Percentiles rank a stretch among this genome's conserved stretches.
Evolutionary conservation across 805 yeast genomes (phyloP).

Genomic region (Debaryomyces hansenii): DNA sequence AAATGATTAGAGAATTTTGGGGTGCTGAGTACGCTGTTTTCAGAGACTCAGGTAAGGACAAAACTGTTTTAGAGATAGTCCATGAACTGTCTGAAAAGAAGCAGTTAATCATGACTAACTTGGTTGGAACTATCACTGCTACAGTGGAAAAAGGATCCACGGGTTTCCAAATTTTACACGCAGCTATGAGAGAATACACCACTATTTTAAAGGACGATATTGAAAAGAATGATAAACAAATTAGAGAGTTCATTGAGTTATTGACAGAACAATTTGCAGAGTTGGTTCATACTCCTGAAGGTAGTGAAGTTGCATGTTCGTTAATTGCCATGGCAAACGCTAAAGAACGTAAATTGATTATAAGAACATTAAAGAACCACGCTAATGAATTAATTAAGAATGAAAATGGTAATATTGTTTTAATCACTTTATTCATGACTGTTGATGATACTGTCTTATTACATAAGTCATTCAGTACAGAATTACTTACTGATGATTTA

Average conservation of each 20-base stretch:
- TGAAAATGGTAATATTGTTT: constrained; percentile 82
- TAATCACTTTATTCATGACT: constrained; percentile 75
- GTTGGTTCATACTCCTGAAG: constrained; percentile 92
- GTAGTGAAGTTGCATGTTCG: constrained; percentile 85
- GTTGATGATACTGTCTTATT: constrained; percentile 92
- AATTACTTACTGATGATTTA: constrained; percentile 46
- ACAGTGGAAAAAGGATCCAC: constrained; percentile 94
- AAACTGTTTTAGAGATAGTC: constrained; percentile 65
- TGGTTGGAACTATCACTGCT: constrained; percentile 80
- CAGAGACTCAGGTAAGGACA: constrained; percentile 67
- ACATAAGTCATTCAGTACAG: constrained; percentile 67
- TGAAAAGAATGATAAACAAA: constrained; percentile 51
- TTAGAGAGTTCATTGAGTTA: constrained; percentile 78
- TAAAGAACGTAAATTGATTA: constrained; percentile 81
- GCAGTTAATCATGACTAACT: constrained; percentile 69
- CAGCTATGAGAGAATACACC: constrained; percentile 89
- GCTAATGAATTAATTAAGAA: constrained; percentile 74
- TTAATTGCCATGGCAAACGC: constrained; percentile 82
- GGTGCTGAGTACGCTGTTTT: constrained; percentile 94
- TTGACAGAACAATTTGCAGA: constrained; percentile 89
- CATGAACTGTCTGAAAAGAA: constrained; percentile 74
- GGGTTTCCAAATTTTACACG: constrained; percentile 93
- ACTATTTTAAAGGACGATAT: constrained; percentile 61
- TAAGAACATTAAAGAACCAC: constrained; percentile 73
- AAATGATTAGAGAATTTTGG: constrained; percentile 95